These are phyloP conservation scores for Ulota crispa DNA, from an alignment of 225 moss, liverwort and hornwort genomes.

Conservation along the genomic window DNA sequence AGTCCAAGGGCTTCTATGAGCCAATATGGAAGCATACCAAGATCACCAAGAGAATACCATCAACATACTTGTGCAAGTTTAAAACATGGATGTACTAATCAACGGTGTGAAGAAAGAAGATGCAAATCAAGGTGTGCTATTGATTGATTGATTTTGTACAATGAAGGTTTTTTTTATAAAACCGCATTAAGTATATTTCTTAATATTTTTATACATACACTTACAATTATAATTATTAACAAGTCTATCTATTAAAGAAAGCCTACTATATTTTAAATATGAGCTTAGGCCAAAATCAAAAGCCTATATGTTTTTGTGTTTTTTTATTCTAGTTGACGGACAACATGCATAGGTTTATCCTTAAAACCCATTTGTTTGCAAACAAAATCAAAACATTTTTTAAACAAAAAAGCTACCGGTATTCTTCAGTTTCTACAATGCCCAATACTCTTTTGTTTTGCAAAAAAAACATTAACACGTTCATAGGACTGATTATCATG, in stretches of 20 bases:
- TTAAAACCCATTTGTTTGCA: too few relatives aligned
- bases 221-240: neutral
- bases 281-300: neutral
- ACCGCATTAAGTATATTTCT: neutral
- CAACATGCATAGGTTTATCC: rapidly evolving
- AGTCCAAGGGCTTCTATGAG: neutral
- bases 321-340: rapidly evolving
- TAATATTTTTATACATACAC: neutral
- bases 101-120: neutral
- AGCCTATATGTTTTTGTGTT: neutral
- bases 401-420: too few relatives aligned
- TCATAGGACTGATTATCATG: too few relatives aligned
- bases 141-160: too few relatives aligned
- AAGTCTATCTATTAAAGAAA: neutral
- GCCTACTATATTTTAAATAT: neutral
- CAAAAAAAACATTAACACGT: too few relatives aligned
- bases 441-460: too few relatives aligned
- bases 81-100: rapidly evolving
- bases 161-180: too few relatives aligned
- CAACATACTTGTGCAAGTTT: neutral
- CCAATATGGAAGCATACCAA: neutral
- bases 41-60: neutral
- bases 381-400: too few relatives aligned
- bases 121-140: conserved; percentile 16
- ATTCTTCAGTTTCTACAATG: too few relatives aligned